A percentile compares a stretch with the other conserved stretches of the same genome.
Conservation (phyloP, 495 filamentous ascomycete species). For the Podospora didyma region DNA sequence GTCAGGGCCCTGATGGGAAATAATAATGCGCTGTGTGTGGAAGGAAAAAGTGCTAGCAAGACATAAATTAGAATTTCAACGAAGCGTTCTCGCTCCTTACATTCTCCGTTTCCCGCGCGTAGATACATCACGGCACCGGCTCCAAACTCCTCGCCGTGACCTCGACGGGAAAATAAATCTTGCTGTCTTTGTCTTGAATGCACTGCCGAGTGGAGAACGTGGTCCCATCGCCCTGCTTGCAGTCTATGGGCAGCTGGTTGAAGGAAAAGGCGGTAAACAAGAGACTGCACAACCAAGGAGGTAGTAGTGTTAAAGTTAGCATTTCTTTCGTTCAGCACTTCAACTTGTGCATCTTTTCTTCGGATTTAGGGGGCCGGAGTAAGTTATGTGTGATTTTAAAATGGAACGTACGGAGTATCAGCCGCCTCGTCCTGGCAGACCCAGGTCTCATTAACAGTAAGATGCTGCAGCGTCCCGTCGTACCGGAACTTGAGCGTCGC, state of each 20-base stretch:
- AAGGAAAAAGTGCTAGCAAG: too few species aligned
- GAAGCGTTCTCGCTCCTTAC: too few species aligned
- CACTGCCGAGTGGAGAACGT: background rate
- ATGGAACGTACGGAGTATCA: background rate
- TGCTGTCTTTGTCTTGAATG: background rate
- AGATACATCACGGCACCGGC: background rate
- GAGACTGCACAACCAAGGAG: background rate
- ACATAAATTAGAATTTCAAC: too few species aligned
- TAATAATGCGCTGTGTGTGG: too few species aligned
- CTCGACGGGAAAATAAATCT: constrained; percentile 1
- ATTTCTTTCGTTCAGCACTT: background rate
- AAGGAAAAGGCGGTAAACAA: background rate
- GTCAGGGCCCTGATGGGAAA: too few species aligned
- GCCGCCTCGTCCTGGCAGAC: background rate
- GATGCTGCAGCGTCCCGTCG: constrained; percentile 5
- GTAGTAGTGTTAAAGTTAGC: background rate
- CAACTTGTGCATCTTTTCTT: background rate
- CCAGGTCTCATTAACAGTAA: constrained; percentile 5
- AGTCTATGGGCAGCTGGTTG: background rate
- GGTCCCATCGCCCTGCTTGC: background rate
- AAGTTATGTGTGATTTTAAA: too few species aligned
- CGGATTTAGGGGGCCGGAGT: background rate
- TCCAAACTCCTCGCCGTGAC: background rate
- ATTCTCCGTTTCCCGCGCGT: too few species aligned
- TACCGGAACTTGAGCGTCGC: constrained; percentile 5